These are phyloP conservation scores for Gorgonomyces haynaldii DNA, from an alignment of 192 early-diverging fungal genomes.

Conservation along the genomic window DNA sequence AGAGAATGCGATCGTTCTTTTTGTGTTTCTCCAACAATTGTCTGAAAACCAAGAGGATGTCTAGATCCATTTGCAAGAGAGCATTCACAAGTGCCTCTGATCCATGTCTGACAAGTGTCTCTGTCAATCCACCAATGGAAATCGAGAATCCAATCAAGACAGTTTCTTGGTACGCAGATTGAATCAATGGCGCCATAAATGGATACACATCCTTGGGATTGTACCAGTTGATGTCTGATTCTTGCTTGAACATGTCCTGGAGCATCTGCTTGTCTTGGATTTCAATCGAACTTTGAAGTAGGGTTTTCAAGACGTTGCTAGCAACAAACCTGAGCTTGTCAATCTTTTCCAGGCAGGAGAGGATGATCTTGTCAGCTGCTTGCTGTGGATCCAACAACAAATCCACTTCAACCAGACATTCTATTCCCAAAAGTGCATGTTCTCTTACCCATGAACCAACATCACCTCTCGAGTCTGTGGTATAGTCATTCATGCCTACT, in stretches of 20 bases:
- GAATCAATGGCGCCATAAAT: slow-evolving; percentile 42
- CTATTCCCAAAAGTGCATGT: slow-evolving; percentile 50
- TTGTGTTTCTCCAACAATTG: slow-evolving; percentile 16
- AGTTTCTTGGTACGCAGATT: slow-evolving; percentile 40
- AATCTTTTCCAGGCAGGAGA: slow-evolving; percentile 77
- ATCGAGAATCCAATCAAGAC: slow-evolving; percentile 58
- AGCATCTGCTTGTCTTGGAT: slow-evolving; percentile 4
- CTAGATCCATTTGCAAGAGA: not conserved
- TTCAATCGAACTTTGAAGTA: slow-evolving; percentile 19
- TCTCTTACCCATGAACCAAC: slow-evolving; percentile 89
- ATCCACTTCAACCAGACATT: too few species aligned
- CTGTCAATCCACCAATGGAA: slow-evolving; percentile 68
- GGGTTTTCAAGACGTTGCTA: slow-evolving; percentile 47
- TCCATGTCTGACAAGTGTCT: slow-evolving; percentile 49
- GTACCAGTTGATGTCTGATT: slow-evolving; percentile 46
- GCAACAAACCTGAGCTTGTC: slow-evolving; percentile 70
- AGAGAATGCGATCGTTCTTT: slow-evolving; percentile 52
- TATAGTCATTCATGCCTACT: slow-evolving; percentile 72
- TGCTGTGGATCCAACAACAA: slow-evolving; percentile 19
- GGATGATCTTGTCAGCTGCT: slow-evolving; percentile 15
- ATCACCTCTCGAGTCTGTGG: slow-evolving; percentile 82
- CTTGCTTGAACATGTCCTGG: slow-evolving; percentile 1
- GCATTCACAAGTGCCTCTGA: not conserved
- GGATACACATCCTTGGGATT: slow-evolving; percentile 53
- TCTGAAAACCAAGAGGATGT: not conserved